Percentiles rank a stretch among this genome's conserved stretches.
These are phyloP conservation scores for Fusarium subtropicale DNA, from an alignment of 2,329 filamentous ascomycete genomes.

Conservation along the genomic window DNA sequence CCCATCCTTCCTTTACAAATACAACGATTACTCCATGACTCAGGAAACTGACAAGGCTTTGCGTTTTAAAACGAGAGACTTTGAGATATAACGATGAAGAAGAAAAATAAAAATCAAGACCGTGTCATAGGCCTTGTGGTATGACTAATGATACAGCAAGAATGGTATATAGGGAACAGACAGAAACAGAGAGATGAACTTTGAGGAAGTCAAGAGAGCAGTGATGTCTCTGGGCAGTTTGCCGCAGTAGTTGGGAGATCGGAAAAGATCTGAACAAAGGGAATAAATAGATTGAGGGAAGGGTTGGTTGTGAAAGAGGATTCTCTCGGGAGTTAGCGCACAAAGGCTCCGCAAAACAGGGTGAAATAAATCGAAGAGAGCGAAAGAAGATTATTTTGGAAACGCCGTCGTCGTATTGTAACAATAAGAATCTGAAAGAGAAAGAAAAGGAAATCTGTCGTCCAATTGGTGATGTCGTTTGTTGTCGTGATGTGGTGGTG, in stretches of 20 bases:
- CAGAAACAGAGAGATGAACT: background rate
- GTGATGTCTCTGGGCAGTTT: background rate
- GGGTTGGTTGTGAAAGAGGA: background rate
- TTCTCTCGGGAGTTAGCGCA: background rate
- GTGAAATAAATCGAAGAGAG: background rate
- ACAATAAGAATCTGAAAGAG: background rate
- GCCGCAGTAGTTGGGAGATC: background rate
- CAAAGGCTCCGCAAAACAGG: conserved; percentile 6
- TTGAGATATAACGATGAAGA: conserved; percentile 5
- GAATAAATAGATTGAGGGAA: conserved; percentile 9
- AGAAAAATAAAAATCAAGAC: conserved; percentile 20
- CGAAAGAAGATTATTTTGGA: background rate
- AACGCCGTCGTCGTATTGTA: conserved; percentile 13
- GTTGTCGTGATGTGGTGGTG: conserved; percentile 23
- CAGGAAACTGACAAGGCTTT: conserved; percentile 16
- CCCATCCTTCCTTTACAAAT: conserved; percentile 22
- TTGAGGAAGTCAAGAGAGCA: conserved; percentile 4
- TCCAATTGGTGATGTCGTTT: conserved; percentile 12
- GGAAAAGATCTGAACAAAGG: conserved; percentile 13
- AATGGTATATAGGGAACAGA: conserved; percentile 39
- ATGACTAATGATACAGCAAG: conserved; percentile 41
- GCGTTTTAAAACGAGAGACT: conserved; percentile 18
- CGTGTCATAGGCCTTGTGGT: conserved; percentile 11
- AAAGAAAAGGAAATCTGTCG: background rate
- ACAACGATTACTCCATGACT: conserved; percentile 30